Evolutionary conservation across 768 basidiomycete genomes (phyloP).

Genomic region (Naganishia vishniacii): DNA sequence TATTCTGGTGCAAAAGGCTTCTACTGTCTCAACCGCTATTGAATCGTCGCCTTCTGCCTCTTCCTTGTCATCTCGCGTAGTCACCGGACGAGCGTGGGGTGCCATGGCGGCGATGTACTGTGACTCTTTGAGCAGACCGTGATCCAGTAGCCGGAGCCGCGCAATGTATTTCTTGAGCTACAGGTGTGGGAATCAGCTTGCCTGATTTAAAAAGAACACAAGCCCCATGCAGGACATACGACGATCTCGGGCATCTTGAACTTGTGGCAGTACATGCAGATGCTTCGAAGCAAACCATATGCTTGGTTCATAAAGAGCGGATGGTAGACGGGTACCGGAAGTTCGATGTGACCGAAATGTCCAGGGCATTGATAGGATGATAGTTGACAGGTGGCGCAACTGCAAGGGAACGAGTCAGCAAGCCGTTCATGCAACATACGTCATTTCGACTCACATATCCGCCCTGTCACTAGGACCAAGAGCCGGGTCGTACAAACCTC

Average conservation of each 20-base stretch:
- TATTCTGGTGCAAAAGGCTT: constrained; percentile 39
- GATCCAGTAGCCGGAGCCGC: constrained; percentile 79
- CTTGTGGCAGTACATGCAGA: constrained; percentile 88
- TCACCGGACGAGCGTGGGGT: constrained; percentile 43
- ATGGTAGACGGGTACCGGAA: constrained; percentile 91
- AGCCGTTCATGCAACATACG: background rate
- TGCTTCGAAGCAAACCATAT: constrained; percentile 76
- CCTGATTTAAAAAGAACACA: background rate
- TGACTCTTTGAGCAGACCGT: constrained; percentile 78
- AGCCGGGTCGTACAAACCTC: constrained; percentile 90
- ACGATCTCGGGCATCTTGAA: constrained; percentile 74
- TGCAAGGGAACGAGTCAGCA: constrained; percentile 45
- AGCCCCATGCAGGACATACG: constrained; percentile 52
- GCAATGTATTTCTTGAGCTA: constrained; percentile 78
- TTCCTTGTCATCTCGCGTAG: constrained; percentile 50
- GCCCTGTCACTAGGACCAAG: constrained; percentile 81
- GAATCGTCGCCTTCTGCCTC: constrained; percentile 47
- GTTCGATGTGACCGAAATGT: constrained; percentile 95
- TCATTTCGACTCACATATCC: constrained; percentile 69
- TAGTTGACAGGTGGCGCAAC: constrained; percentile 87
- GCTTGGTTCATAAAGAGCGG: constrained; percentile 90
- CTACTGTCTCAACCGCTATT: constrained; percentile 39
- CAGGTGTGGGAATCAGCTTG: background rate
- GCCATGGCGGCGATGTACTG: constrained; percentile 67
- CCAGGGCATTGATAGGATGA: constrained; percentile 94